Evolutionary conservation across 306 rosid species (phyloP), one percentile per base, ranked within the genome.

Genomic region (Cucurbita pepo): DNA sequence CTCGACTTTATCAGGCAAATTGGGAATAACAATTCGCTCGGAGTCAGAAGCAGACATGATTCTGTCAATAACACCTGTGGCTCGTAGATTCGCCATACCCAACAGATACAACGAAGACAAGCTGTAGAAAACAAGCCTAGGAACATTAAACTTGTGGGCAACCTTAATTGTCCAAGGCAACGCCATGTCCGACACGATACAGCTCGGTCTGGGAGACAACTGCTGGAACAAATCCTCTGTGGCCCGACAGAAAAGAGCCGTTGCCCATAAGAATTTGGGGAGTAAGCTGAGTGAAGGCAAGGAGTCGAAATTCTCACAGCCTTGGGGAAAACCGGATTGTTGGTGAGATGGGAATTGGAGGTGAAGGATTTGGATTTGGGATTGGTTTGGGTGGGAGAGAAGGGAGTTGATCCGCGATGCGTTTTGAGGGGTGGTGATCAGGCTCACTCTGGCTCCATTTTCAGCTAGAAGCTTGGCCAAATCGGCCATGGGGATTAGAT

Each of bases 281-380:
- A 43, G 55, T 71, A 87, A 43, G 10, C 53, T 38, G 75, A 77
- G 60, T 5, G 93, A 88, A 57, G 91, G 93, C 0, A 88, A 47
- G 78, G 78, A 77, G 71, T 90, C 93, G 2, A 84, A 59, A 85
- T 80, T 90, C 69, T 90, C 93, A 43, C 87, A 88, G 12, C 86
- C 87, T 14, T 80, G 14, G 3, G 91, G 96, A 11, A 86, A 52
- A 0, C 87, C 86, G 10, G 69, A 30, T 30, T 30, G 73, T 57
- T 82, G 78, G 43, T 58, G 62, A 8, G n/a, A 57, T 4, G 82
- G 82, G 44, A 82, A 78, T 30, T 50, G 50, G 25, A 83, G 52
- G 34, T 40, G 65, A 18, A 76, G 15, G 6, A 72, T 13, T 11
- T 62, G 72, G 56, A 76, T 76, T 10, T 45, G 69, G 34, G 63